Evolutionary conservation across 2,329 filamentous ascomycete genomes (phyloP), one percentile per base, ranked within the genome.

Genomic region (Bertia moriformis): DNA sequence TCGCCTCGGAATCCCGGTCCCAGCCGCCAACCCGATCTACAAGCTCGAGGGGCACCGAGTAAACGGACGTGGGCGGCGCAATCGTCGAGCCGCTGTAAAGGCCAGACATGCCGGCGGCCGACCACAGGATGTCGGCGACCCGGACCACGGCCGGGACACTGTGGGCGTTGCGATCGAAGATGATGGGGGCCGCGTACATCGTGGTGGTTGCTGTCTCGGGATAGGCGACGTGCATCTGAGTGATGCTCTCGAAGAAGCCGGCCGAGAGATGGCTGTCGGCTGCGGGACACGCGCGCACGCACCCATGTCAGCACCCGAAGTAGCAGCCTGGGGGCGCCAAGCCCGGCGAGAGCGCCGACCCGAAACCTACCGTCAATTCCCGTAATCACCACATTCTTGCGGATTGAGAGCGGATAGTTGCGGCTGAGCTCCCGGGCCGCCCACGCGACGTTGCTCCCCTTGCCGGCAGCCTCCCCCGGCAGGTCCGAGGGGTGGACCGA

Each of bases 361-460:
- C 7, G 7, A n/a, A 27, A n/a, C 73, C 44, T 67, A 83, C 80
- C 76, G 62, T 84, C 80, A 51, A 85, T 81, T 38, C 77, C 74
- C 1, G 80, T 84, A 41, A 84, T 63, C 37, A 84, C 67, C 3
- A 83, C 71, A 50, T 82, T 69, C 46, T 69, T 71, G 43, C 73
- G 64, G 46, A 59, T 48, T 4, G 51, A 52, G 41, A 69, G 58
- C 4, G 65, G 53, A 48, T 82, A 81, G 48, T 67, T 74, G 48
- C 69, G 67, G 52, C 73, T 78, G 39, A 79, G 63, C 53, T 77
- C 74, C 45, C 71, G 69, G 7, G 78, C 79, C 14, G 78, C 77
- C 75, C 78, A 85, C 39, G 72, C 71, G 43, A 81, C 67, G 54
- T 85, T 85, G 60, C 79, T 84, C 45, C 80, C 80, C 52, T 85